Conservation (phyloP, 495 filamentous ascomycete species). For the Pyrenopolyporus hunteri region DNA sequence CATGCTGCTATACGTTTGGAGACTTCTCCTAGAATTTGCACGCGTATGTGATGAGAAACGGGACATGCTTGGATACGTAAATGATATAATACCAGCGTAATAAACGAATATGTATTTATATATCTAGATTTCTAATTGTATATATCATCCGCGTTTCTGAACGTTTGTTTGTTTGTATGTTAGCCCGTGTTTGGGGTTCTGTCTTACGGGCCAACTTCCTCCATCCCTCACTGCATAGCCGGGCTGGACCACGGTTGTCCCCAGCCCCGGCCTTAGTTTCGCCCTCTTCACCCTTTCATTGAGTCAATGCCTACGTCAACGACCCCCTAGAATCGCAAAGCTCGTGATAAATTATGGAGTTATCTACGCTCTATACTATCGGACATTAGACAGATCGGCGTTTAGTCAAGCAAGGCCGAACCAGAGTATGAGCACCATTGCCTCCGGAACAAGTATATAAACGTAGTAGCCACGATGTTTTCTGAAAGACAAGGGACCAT, state of each 20-base stretch:
- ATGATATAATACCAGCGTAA: slow-evolving; percentile 39
- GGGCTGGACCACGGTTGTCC: too few relatives aligned
- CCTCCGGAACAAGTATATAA: not conserved
- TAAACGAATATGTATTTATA: slow-evolving; percentile 9
- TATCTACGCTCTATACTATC: too few relatives aligned
- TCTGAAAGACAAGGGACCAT: not conserved
- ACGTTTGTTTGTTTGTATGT: too few relatives aligned
- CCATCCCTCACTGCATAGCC: too few relatives aligned
- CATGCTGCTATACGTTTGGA: slow-evolving; percentile 72
- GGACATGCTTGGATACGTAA: slow-evolving; percentile 65
- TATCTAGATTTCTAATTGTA: not conserved
- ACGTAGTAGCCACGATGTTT: not conserved
- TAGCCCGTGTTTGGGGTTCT: too few relatives aligned
- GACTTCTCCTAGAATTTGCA: slow-evolving; percentile 75
- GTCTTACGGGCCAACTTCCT: too few relatives aligned
- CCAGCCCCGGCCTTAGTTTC: too few relatives aligned
- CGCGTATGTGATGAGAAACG: slow-evolving; percentile 68
- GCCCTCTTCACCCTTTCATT: too few relatives aligned
- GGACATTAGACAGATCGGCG: slow-evolving; percentile 22
- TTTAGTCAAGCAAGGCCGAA: slow-evolving; percentile 26
- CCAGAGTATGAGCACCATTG: not conserved
- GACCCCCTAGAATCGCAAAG: too few relatives aligned
- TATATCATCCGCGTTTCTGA: too few relatives aligned
- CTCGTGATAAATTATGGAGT: too few relatives aligned
- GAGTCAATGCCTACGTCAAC: too few relatives aligned